Conservation (phyloP, 2,329 filamentous ascomycete species). For the Penicillium fuscoglaucum region DNA sequence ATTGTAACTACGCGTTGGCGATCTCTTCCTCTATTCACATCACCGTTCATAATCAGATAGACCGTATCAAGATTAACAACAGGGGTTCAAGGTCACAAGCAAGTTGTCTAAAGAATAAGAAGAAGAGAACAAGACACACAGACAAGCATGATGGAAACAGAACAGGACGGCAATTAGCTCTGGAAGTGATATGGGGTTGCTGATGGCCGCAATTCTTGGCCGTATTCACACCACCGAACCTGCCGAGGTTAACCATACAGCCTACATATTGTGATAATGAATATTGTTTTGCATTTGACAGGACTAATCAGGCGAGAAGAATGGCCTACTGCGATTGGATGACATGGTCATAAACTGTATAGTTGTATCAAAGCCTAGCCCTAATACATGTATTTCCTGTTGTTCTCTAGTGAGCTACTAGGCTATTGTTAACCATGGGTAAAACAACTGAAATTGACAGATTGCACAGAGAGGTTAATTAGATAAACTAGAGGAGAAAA, state of each 20-base stretch:
- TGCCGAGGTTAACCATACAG: conserved; percentile 36
- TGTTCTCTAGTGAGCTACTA: too few species aligned
- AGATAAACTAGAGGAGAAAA: too few species aligned
- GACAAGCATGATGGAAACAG: not conserved
- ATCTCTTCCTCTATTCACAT: not conserved
- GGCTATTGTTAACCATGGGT: too few species aligned
- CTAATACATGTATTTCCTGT: too few species aligned
- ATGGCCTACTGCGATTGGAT: too few species aligned
- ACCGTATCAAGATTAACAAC: not conserved
- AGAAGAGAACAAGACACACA: too few species aligned
- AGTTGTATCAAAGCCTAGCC: too few species aligned
- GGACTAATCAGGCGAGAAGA: too few species aligned
- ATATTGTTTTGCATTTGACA: not conserved
- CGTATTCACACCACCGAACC: conserved; percentile 24
- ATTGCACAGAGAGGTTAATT: too few species aligned
- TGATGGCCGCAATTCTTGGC: not conserved
- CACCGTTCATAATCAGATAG: not conserved
- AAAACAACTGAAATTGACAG: too few species aligned
- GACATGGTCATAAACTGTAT: not conserved
- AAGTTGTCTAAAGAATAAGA: not conserved
- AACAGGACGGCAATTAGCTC: not conserved
- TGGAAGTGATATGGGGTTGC: not conserved
- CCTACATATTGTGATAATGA: conserved; percentile 1
- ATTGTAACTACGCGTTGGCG: not conserved
- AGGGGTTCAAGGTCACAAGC: not conserved